Percentiles rank a stretch among this genome's conserved stretches.
Conservation (phyloP, 202 grass and related monocot genomes). For the Zizania palustris region DNA sequence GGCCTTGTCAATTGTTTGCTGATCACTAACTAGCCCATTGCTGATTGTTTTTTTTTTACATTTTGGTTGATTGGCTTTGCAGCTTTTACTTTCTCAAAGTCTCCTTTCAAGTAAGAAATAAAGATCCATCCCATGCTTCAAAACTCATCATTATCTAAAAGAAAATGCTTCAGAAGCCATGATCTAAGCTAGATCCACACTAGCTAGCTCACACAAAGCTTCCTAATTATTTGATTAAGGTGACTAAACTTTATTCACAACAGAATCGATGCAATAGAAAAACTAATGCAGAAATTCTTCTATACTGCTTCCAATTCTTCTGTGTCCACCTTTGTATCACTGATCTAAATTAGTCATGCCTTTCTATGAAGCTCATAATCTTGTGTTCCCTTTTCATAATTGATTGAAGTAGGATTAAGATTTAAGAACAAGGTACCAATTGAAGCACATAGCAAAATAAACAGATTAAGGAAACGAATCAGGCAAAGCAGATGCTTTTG, state of each 20-base stretch:
- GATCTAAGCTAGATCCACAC: constrained; percentile 39
- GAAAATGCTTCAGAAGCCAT: constrained; percentile 35
- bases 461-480: background rate
- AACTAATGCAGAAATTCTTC: background rate
- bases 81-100: constrained; percentile 43
- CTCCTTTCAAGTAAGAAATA: constrained; percentile 41
- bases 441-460: background rate
- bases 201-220: constrained; percentile 7
- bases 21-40: background rate
- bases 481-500: constrained; percentile 4
- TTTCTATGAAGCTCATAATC: constrained; percentile 19
- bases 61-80: constrained; percentile 36
- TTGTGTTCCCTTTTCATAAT: background rate
- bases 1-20: background rate
- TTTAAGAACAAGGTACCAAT: background rate
- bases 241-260: constrained; percentile 25
- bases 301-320: background rate
- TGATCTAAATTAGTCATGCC: constrained; percentile 13
- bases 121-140: constrained; percentile 41
- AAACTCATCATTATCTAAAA: background rate
- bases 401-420: constrained; percentile 27
- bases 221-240: constrained; percentile 38
- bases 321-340: background rate
- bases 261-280: background rate
- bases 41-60: background rate